Percentiles rank a stretch among this genome's conserved stretches.
phyloP scores from a whole-genome alignment of 176 grass and related monocot species.

The Aechmea fasciata region DNA sequence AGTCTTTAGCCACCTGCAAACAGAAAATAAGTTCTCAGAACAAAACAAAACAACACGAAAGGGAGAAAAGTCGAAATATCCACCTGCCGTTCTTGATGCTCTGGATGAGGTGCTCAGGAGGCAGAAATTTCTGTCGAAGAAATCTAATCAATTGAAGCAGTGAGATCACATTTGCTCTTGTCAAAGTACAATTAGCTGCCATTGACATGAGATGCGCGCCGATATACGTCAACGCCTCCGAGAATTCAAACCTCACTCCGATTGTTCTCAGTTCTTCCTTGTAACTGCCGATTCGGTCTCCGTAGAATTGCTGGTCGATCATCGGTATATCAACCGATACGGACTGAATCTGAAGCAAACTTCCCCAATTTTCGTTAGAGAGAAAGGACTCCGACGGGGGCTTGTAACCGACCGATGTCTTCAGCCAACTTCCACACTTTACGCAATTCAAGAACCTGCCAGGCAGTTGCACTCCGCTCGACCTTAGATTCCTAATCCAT shows the following conservation, averaged over 20 bases:
- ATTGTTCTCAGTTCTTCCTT: conserved; percentile 40
- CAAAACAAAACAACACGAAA: no score
- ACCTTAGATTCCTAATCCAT: conserved; percentile 45
- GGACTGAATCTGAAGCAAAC: conserved; percentile 34
- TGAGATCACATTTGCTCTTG: conserved; percentile 35
- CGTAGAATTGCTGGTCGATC: conserved; percentile 47
- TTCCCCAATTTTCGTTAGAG: conserved; percentile 36
- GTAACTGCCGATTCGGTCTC: conserved; percentile 23
- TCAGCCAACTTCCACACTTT: conserved; percentile 52
- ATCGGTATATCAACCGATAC: conserved; percentile 58
- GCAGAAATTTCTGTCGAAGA: conserved; percentile 28
- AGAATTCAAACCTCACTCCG: conserved; percentile 50
- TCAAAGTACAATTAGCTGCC: conserved; percentile 23
- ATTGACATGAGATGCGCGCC: conserved; percentile 35
- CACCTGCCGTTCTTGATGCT: conserved; percentile 19
- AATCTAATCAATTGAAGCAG: conserved; percentile 58
- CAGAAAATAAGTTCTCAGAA: no score
- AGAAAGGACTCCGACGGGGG: conserved; percentile 51
- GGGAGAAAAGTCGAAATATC: no score
- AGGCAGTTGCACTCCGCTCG: conserved; percentile 1
- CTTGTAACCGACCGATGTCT: conserved; percentile 50
- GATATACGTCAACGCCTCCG: conserved; percentile 36
- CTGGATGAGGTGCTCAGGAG: conserved; percentile 31
- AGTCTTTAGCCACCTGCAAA: conserved; percentile 45
- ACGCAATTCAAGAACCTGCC: conserved; percentile 32